phyloP scores from a whole-genome alignment of 2,329 filamentous ascomycete species.

The Claviceps lovelessii region DNA sequence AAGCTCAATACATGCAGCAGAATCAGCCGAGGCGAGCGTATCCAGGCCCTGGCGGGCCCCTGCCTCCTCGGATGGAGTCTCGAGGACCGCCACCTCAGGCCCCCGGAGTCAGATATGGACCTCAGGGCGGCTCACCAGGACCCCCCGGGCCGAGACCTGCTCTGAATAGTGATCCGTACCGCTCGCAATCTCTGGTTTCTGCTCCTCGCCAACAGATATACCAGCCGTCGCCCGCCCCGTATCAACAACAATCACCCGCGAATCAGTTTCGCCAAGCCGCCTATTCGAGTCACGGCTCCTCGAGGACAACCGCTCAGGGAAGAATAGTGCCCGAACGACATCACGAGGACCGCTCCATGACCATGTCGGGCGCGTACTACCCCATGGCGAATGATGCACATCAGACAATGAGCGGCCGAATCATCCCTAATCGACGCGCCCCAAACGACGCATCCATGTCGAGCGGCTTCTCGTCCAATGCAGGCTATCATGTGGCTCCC shows the following conservation, averaged over 20 bases:
- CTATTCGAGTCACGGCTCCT: slow-evolving; percentile 48
- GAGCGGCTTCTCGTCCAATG: slow-evolving; percentile 22
- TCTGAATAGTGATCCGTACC: slow-evolving; percentile 70
- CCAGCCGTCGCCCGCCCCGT: slow-evolving; percentile 45
- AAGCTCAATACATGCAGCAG: slow-evolving; percentile 33
- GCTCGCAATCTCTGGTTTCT: slow-evolving; percentile 84
- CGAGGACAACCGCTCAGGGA: slow-evolving; percentile 80
- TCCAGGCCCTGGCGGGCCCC: slow-evolving; percentile 29
- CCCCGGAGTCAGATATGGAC: slow-evolving; percentile 26
- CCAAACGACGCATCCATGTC: slow-evolving; percentile 26
- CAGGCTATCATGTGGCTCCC: slow-evolving; percentile 29
- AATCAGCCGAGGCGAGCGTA: slow-evolving; percentile 29
- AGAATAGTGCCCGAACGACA: slow-evolving; percentile 81
- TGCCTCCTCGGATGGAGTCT: slow-evolving; percentile 53
- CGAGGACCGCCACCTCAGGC: slow-evolving; percentile 33
- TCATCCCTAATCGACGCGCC: slow-evolving; percentile 61
- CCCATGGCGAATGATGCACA: slow-evolving; percentile 62
- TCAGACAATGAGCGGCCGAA: slow-evolving; percentile 84
- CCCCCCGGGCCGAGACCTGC: slow-evolving; percentile 51
- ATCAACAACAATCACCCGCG: slow-evolving; percentile 51
- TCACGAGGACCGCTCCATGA: slow-evolving; percentile 89
- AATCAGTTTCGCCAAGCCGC: slow-evolving; percentile 67
- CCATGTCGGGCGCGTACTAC: slow-evolving; percentile 63
- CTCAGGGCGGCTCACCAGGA: slow-evolving; percentile 48
- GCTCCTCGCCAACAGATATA: slow-evolving; percentile 60